These are phyloP conservation scores for Pezicula carpinea DNA, from an alignment of 2,329 filamentous ascomycete species.

Conservation along the genomic window DNA sequence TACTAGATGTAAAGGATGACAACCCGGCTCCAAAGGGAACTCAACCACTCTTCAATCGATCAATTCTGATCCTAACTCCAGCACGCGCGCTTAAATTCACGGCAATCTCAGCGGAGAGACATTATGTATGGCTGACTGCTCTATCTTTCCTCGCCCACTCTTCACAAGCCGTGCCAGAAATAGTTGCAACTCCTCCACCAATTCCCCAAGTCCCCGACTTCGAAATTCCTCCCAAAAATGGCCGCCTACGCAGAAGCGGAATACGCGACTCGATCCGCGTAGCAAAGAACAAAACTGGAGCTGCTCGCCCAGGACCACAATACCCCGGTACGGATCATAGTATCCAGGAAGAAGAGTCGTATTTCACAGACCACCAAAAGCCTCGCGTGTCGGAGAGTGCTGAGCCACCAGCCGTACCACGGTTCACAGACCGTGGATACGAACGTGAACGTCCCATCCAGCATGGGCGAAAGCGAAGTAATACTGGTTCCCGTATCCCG, in stretches of 20 bases:
- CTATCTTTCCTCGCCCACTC: conserved; percentile 94
- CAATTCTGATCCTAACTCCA: conserved; percentile 90
- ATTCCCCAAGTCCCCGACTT: conserved; percentile 49
- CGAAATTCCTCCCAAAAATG: conserved; percentile 27
- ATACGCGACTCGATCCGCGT: conserved; percentile 88
- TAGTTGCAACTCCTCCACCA: conserved; percentile 53
- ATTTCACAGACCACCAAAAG: conserved; percentile 15
- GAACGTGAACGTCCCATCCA: conserved; percentile 26
- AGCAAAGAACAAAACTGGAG: conserved; percentile 61
- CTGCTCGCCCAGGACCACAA: conserved; percentile 30
- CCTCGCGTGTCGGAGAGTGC: conserved; percentile 40
- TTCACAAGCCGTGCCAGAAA: conserved; percentile 72
- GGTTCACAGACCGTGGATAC: conserved; percentile 55
- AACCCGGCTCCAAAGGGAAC: conserved; percentile 75
- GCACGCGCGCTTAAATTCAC: conserved; percentile 95
- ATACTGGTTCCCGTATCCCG: conserved; percentile 71
- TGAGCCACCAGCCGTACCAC: conserved; percentile 67
- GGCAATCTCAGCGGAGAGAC: conserved; percentile 73
- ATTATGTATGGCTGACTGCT: conserved; percentile 92
- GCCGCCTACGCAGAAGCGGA: conserved; percentile 33
- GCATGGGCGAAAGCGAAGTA: conserved; percentile 84
- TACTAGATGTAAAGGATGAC: conserved; percentile 93
- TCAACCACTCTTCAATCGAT: conserved; percentile 72
- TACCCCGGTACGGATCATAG: conserved; percentile 14
- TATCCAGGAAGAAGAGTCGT: conserved; percentile 20